These are phyloP conservation scores for Ruellia speciosa DNA, from an alignment of 305 asterid genomes.

Conservation along the genomic window DNA sequence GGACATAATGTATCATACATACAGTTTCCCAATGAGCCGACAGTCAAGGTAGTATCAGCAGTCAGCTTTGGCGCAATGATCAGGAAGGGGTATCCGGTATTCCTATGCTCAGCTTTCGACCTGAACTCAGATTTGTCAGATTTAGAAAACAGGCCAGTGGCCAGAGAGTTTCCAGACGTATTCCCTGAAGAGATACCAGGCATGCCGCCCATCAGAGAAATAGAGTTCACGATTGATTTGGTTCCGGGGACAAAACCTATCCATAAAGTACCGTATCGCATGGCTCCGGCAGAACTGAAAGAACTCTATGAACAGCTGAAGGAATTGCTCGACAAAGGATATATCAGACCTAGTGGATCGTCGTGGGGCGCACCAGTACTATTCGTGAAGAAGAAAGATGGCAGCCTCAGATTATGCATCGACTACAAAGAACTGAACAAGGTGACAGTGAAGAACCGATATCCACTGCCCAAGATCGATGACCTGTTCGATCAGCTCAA, in stretches of 20 bases:
- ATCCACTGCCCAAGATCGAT: conserved; percentile 1
- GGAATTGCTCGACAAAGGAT: not conserved
- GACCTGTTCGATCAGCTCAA: conserved; percentile 1
- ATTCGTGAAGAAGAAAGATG: conserved; percentile 2
- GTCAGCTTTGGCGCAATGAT: too few species aligned
- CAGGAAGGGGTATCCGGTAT: too few species aligned
- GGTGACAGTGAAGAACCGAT: not conserved
- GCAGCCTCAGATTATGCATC: not conserved
- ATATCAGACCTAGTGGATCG: not conserved
- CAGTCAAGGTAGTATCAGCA: too few species aligned
- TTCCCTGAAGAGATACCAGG: not conserved
- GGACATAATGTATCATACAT: too few species aligned
- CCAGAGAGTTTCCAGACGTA: not conserved
- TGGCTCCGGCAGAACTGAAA: not conserved
- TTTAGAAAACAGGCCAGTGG: not conserved
- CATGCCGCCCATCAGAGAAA: not conserved
- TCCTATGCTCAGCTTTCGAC: too few species aligned
- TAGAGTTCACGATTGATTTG: not conserved
- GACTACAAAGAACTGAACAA: not conserved
- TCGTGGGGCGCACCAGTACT: conserved; percentile 5
- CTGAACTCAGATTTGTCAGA: not conserved
- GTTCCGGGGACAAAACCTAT: not conserved
- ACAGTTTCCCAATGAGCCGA: too few species aligned
- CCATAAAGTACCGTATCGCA: not conserved
- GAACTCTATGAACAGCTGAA: not conserved